Evolutionary conservation across 345 rosid genomes (phyloP), one percentile per base, ranked within the genome.

Genomic region (Aethionema arabicum): DNA sequence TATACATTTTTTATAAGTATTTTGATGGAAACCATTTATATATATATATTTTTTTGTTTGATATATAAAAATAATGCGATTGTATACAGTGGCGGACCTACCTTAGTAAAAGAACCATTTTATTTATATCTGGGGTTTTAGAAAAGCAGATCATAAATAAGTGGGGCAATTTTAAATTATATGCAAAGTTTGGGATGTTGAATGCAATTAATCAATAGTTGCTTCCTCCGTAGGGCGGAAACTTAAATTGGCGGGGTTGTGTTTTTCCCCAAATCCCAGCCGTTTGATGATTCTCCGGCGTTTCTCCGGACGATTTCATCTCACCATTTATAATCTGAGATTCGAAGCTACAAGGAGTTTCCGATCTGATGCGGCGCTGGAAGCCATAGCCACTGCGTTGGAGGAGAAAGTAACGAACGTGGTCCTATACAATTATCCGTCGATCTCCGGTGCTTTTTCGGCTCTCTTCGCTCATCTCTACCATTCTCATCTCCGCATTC

Each of bases 281-380:
- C 44, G 16, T 13, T 21, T 10, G 47, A 70, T 70, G 74, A 7
- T 27, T 63, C 16, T 3, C 56, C 74, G 65, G 56, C 61, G 52
- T 4, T 1, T 63, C 46, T 13, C 58, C 5, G 43, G 53, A 29
- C 42, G 40, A 11, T 7, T 40, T 55, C 38, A 56, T 0, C 47
- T 69, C 0, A 3, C 52, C 1, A 29, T 52, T 0, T 41, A 4
- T 1, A 29, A 42, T 38, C 29, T 45, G 29, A 14, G 10, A 11
- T 43, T 55, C 8, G 66, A 42, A 40, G 4, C 39, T 32, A 40
- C 69, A 30, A 77, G 82, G 47, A 52, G 74, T 45, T 92, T 83
- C 32, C 84, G 98, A 56, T 89, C 96, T n/a, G 83, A 81, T 63
- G 88, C 92, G 5, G 98, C 95, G 6, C 67, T 88, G 14, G 85